These are phyloP conservation scores for Fraxinus cuspidata DNA, from an alignment of 257 asterid species.

Conservation along the genomic window DNA sequence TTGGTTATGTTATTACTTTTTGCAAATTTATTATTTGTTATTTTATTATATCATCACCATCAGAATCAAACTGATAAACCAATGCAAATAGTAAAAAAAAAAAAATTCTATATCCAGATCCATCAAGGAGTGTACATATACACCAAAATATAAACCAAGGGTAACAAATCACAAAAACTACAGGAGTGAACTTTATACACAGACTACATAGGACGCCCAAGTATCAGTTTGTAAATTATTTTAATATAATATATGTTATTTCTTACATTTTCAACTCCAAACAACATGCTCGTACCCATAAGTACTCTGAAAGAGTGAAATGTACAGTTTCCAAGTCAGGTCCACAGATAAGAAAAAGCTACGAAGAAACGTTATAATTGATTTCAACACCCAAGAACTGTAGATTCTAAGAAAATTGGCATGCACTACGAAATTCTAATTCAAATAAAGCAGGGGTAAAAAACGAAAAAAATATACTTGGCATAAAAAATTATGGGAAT, in stretches of 20 bases:
- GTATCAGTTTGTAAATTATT: background rate
- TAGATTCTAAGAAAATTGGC: background rate
- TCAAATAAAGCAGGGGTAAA: background rate
- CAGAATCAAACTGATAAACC: background rate
- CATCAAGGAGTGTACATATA: background rate
- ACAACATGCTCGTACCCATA: background rate
- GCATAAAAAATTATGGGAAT: constrained; percentile 18
- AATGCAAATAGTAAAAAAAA: background rate
- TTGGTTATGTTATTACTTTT: background rate
- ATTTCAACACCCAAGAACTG: background rate
- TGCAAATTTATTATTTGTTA: background rate
- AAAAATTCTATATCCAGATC: background rate
- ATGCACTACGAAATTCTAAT: background rate
- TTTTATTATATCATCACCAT: background rate
- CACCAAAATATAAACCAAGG: background rate
- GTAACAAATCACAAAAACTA: background rate
- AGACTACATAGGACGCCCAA: background rate
- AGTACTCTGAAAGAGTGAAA: background rate
- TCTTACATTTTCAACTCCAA: background rate
- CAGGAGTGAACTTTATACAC: background rate
- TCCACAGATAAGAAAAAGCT: background rate
- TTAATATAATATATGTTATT: background rate
- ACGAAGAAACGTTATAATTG: background rate
- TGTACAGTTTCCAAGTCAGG: background rate
- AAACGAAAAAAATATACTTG: background rate